phyloP scores from a whole-genome alignment of 2,329 filamentous ascomycete genomes.

The Acrocalymma vagum region DNA sequence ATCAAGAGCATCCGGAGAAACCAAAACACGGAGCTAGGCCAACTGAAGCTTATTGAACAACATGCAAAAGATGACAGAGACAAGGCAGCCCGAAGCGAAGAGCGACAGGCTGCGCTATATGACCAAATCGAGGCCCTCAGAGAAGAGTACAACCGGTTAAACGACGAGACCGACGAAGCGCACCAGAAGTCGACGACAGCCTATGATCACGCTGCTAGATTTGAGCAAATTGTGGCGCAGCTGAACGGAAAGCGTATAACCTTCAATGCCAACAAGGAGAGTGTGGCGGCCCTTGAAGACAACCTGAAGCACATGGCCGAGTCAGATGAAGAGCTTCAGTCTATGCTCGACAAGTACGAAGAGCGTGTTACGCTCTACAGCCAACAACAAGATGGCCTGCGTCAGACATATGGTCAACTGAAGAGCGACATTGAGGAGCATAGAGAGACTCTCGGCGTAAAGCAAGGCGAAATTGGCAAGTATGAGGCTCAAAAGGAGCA shows the following conservation, averaged over 20 bases:
- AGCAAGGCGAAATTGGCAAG: constrained; percentile 73
- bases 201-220: constrained; percentile 76
- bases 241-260: constrained; percentile 81
- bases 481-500: constrained; percentile 86
- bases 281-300: constrained; percentile 72
- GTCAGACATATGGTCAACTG: constrained; percentile 72
- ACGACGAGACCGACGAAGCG: constrained; percentile 43
- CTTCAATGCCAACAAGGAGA: constrained; percentile 73
- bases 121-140: constrained; percentile 67
- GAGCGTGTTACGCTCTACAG: constrained; percentile 73
- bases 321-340: constrained; percentile 77
- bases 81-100: constrained; percentile 71
- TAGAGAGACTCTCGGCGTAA: constrained; percentile 53
- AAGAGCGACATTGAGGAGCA: constrained; percentile 57
- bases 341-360: constrained; percentile 79
- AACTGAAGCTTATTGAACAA: constrained; percentile 77
- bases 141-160: constrained; percentile 33
- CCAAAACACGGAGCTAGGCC: constrained; percentile 77
- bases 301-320: constrained; percentile 82
- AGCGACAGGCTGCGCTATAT: constrained; percentile 67
- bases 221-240: constrained; percentile 76
- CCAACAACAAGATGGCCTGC: constrained; percentile 69
- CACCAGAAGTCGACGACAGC: constrained; percentile 68
- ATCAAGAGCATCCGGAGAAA: constrained; percentile 87
- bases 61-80: constrained; percentile 87